These are phyloP conservation scores for Fusarium newnesense DNA, from an alignment of 2,329 filamentous ascomycete genomes.

Conservation along the genomic window DNA sequence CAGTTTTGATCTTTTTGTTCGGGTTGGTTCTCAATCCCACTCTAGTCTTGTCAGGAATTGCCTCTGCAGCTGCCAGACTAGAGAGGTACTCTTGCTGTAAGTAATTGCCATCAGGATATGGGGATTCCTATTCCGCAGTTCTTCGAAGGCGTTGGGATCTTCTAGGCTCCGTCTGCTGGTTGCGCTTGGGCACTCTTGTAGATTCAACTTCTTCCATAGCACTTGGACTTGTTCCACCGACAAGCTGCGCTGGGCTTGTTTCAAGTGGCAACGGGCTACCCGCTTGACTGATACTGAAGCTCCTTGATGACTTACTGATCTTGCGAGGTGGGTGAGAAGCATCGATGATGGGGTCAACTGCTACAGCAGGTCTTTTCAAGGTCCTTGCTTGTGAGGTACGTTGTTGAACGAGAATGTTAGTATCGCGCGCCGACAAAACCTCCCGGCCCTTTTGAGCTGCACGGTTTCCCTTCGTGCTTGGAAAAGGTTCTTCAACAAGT, in stretches of 20 bases:
- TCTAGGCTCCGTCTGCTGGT: constrained; percentile 6
- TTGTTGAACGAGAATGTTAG: constrained; percentile 11
- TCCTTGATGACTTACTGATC: constrained; percentile 25
- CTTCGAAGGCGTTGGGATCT: constrained; percentile 10
- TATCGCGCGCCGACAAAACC: constrained; percentile 20
- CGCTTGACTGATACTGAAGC: constrained; percentile 42
- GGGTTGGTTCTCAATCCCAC: not conserved
- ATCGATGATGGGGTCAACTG: not conserved
- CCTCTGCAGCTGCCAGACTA: not conserved
- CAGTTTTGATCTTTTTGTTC: not conserved
- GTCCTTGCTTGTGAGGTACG: not conserved
- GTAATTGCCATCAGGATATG: not conserved
- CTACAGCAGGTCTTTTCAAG: not conserved
- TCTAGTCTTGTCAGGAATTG: not conserved
- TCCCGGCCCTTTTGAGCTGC: not conserved
- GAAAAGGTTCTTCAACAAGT: not conserved
- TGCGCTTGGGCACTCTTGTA: not conserved
- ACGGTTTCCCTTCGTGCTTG: not conserved
- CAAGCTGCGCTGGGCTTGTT: not conserved
- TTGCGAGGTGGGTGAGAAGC: constrained; percentile 8
- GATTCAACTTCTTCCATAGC: not conserved
- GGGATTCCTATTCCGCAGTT: constrained; percentile 20
- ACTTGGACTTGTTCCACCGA: not conserved
- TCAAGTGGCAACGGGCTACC: constrained; percentile 42
- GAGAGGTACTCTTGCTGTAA: constrained; percentile 15